phyloP scores from a whole-genome alignment of 345 rosid genomes.

The Combretum micranthum region DNA sequence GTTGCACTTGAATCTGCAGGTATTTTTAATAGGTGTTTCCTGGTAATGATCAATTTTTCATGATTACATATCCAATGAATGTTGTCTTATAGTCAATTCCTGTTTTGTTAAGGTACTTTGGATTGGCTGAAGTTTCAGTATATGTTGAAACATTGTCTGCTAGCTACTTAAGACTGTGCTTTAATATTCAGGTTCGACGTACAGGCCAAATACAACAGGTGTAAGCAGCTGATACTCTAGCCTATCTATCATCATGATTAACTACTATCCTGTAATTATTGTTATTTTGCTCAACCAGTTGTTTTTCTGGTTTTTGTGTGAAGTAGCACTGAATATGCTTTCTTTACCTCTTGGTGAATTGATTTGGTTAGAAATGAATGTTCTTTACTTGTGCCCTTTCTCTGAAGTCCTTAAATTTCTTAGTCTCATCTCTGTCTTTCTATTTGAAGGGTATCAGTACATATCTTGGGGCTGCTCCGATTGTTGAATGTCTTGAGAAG shows the following conservation, averaged over 20 bases:
- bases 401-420: not conserved
- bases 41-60: not conserved
- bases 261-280: not conserved
- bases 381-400: not conserved
- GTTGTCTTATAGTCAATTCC: not conserved
- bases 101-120: not conserved
- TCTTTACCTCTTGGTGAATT: not conserved
- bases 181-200: slow-evolving; percentile 31
- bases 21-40: slow-evolving; percentile 7
- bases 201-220: slow-evolving; percentile 26
- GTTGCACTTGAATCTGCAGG: slow-evolving; percentile 33
- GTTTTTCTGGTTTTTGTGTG: too few relatives aligned
- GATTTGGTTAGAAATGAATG: too few relatives aligned
- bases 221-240: slow-evolving; percentile 41
- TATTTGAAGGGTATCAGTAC: slow-evolving; percentile 69
- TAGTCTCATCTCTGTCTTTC: slow-evolving; percentile 4
- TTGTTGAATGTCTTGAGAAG: slow-evolving; percentile 83
- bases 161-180: not conserved
- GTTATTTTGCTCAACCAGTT: not conserved
- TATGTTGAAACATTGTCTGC: not conserved
- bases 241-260: slow-evolving; percentile 2
- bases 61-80: not conserved
- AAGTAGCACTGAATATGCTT: too few relatives aligned
- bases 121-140: not conserved
- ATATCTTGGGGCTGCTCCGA: slow-evolving; percentile 91